Evolutionary conservation across 441 rosid genomes (phyloP), one percentile per base, ranked within the genome.

Genomic region (Adansonia rubrostipa): DNA sequence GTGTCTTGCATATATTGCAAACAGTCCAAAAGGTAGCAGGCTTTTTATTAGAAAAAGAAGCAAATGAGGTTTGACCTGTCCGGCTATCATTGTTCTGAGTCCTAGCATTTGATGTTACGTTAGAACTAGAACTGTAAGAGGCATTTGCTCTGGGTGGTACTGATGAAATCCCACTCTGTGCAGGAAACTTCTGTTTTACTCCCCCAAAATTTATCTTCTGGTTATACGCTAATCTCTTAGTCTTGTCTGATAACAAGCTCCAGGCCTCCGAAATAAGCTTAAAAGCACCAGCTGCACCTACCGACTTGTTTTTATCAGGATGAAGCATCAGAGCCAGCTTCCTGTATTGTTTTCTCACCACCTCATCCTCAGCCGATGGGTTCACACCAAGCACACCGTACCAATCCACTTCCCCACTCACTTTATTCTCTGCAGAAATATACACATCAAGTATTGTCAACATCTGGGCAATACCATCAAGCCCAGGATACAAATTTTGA

Each of bases 261-360:
- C 95, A 95, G 69, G 99, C 97, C 86, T 93, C 92, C 1, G 89
- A 88, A 76, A 97, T 83, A 78, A 95, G 84, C 80, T 90, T 89
- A 78, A 97, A 97, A 9, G 99, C 99, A 72, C 97, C 97, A 58
- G 90, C 97, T 19, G 97, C 92, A 8, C 97, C 97, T 8, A 84
- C 80, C 33, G 91, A 86, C 79, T 91, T 91, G 88, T 92, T 94
- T 85, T 93, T 97, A 83, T 97, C 98, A n/a, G 98, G 99, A 82
- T 92, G 99, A 73, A 97, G 98, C 80, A 85, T 71, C 45, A 95
- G 88, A 75, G 90, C 95, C 65, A 93, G 85, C 81, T 90, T 97
- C 77, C 87, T 86, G 76, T 90, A 93, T 71, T 93, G 98, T 82
- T 87, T 92, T 84, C 82, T 91, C 58, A 93, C 81, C 8, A 85